Conservation (phyloP, 2,329 filamentous ascomycete species). For the Colletotrichum tamarilloi region DNA sequence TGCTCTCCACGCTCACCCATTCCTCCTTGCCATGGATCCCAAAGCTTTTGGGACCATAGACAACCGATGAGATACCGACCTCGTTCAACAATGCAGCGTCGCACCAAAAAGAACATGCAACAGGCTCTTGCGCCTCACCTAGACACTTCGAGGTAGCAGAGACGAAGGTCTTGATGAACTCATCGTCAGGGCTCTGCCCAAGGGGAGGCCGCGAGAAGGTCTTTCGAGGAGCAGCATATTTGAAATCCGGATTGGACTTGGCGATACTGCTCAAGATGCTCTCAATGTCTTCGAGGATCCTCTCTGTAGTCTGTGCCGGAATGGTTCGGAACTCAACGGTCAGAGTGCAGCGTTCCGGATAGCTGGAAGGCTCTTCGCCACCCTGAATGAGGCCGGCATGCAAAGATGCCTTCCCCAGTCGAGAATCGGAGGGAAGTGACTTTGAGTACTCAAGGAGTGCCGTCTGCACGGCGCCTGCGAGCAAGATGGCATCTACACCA, state of each 20-base stretch:
- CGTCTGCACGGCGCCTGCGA: conserved; percentile 58
- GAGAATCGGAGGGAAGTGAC: conserved; percentile 46
- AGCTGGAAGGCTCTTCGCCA: conserved; percentile 63
- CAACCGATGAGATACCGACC: conserved; percentile 56
- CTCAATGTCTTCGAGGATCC: conserved; percentile 50
- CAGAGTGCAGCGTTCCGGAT: conserved; percentile 60
- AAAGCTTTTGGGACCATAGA: conserved; percentile 59
- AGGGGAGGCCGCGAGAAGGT: conserved; percentile 57
- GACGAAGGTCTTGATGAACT: conserved; percentile 24
- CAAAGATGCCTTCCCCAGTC: conserved; percentile 52
- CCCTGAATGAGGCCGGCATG: conserved; percentile 61
- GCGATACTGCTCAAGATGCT: conserved; percentile 48
- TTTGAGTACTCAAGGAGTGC: conserved; percentile 55
- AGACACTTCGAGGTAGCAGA: conserved; percentile 40
- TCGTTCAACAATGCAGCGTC: conserved; percentile 60
- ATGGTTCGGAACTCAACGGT: conserved; percentile 61
- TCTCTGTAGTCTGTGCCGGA: conserved; percentile 51
- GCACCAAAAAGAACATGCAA: conserved; percentile 57
- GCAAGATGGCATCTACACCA: conserved; percentile 61
- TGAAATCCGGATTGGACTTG: conserved; percentile 49
- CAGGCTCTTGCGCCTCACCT: conserved; percentile 41
- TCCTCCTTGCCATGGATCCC: conserved; percentile 63
- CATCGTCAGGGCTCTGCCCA: conserved; percentile 44
- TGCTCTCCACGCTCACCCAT: conserved; percentile 57
- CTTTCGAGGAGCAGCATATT: conserved; percentile 49